Evolutionary conservation across 208 protist species (phyloP).

Genomic region (Leishmania turanica): DNA sequence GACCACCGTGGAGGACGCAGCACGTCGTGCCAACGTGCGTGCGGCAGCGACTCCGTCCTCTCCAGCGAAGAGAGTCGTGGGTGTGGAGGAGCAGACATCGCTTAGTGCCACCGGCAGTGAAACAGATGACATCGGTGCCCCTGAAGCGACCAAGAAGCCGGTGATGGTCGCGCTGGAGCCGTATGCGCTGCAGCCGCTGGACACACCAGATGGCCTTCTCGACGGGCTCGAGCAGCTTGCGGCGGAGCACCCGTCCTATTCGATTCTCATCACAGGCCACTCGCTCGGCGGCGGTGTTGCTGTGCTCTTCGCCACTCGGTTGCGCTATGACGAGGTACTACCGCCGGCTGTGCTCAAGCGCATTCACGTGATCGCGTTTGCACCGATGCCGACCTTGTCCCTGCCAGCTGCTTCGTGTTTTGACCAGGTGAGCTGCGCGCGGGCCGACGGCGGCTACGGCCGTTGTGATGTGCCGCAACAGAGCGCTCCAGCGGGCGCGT

Average conservation of each 20-base stretch:
- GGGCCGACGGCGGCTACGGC: constrained; percentile 12
- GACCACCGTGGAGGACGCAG: neutral
- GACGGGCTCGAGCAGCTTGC: constrained; percentile 44
- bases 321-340: constrained; percentile 34
- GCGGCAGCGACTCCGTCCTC: neutral
- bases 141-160: neutral
- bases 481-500: neutral
- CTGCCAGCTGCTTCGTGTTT: constrained; percentile 41
- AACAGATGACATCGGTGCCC: neutral
- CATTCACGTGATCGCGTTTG: constrained; percentile 58
- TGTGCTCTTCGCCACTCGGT: constrained; percentile 62
- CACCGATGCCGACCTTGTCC: constrained; percentile 67
- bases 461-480: neutral
- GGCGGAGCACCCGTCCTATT: constrained; percentile 41
- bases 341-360: constrained; percentile 33
- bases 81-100: neutral
- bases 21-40: neutral
- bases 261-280: constrained; percentile 72
- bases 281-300: constrained; percentile 71
- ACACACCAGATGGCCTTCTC: constrained; percentile 35
- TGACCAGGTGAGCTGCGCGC: constrained; percentile 33
- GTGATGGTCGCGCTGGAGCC: constrained; percentile 11
- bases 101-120: neutral
- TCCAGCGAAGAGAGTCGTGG: neutral
- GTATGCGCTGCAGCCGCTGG: constrained; percentile 18